Percentiles rank a stretch among this genome's conserved stretches.
phyloP scores from a whole-genome alignment of 371 early-diverging fungal species.

The Polyrhizophydium stewartii region DNA sequence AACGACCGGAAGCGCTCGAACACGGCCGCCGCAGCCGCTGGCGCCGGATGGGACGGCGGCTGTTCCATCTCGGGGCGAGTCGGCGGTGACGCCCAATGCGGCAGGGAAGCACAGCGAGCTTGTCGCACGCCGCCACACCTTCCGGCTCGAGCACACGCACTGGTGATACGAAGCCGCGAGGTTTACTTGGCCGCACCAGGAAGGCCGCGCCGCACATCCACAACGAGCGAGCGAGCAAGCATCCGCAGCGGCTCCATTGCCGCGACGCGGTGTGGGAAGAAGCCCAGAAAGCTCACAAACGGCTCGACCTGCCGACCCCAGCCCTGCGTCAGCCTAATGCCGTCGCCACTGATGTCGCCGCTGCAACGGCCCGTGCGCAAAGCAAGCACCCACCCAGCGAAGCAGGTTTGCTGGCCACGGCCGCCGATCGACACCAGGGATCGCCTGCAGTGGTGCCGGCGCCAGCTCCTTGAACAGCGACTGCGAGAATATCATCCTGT shows the following conservation, averaged over 20 bases:
- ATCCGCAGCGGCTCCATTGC: slow-evolving; percentile 26
- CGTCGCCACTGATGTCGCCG: neutral
- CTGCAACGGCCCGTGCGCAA: no score
- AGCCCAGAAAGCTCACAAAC: slow-evolving; percentile 36
- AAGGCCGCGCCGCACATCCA: neutral
- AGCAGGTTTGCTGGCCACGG: slow-evolving; percentile 31
- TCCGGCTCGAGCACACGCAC: no score
- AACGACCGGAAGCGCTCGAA: neutral
- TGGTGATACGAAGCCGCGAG: no score
- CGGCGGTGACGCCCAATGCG: no score
- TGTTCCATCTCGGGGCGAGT: no score
- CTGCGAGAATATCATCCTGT: slow-evolving; percentile 10
- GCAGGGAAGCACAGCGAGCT: no score
- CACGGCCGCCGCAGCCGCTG: neutral
- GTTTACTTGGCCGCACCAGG: no score
- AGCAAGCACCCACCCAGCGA: slow-evolving; percentile 35
- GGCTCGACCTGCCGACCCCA: slow-evolving; percentile 21
- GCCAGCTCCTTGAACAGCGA: slow-evolving; percentile 19
- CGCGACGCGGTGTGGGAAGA: slow-evolving; percentile 39
- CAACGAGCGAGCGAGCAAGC: neutral
- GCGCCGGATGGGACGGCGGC: no score
- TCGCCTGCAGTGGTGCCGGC: slow-evolving; percentile 11
- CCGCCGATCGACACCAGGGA: slow-evolving; percentile 3
- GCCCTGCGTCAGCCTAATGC: neutral
- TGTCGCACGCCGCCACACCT: no score